Conservation (phyloP, 75 land plant species). For the Cupressus sempervirens region DNA sequence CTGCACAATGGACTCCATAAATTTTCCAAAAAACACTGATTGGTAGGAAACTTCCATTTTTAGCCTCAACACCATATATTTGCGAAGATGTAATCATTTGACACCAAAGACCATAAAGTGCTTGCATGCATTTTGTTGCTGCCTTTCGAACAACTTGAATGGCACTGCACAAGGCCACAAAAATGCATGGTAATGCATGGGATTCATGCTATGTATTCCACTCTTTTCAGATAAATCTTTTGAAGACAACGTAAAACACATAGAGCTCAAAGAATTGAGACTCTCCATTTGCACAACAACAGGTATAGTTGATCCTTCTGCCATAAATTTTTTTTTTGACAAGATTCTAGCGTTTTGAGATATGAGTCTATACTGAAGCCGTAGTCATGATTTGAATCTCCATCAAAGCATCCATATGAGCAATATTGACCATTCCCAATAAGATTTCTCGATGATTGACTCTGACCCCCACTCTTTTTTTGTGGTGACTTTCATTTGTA, state of each 20-base stretch:
- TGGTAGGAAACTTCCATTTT: conserved; percentile 4
- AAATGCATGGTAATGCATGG: conserved; percentile 47
- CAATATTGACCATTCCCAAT: conserved; percentile 37
- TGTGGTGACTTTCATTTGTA: no score
- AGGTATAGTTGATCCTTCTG: conserved; percentile 35
- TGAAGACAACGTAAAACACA: conserved; percentile 21
- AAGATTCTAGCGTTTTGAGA: conserved; percentile 46
- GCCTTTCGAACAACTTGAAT: conserved; percentile 59
- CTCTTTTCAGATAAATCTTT: conserved; percentile 6
- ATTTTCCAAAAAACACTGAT: conserved; percentile 32
- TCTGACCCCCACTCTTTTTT: no score
- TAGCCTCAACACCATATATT: conserved; percentile 27
- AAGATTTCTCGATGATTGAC: conserved; percentile 53
- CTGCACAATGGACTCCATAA: conserved; percentile 36
- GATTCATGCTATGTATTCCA: neutral
- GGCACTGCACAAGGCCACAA: conserved; percentile 55
- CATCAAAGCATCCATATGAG: conserved; percentile 4
- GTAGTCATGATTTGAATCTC: conserved; percentile 1
- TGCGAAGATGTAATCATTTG: conserved; percentile 9
- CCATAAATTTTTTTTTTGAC: no score
- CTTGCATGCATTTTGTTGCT: conserved; percentile 49
- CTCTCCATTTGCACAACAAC: conserved; percentile 40
- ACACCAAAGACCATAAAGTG: conserved; percentile 23
- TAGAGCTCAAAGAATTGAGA: conserved; percentile 24
- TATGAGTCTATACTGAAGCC: conserved; percentile 51